Evolutionary conservation across 2,329 filamentous ascomycete genomes (phyloP).

Genomic region (Paecilomyces niveus): DNA sequence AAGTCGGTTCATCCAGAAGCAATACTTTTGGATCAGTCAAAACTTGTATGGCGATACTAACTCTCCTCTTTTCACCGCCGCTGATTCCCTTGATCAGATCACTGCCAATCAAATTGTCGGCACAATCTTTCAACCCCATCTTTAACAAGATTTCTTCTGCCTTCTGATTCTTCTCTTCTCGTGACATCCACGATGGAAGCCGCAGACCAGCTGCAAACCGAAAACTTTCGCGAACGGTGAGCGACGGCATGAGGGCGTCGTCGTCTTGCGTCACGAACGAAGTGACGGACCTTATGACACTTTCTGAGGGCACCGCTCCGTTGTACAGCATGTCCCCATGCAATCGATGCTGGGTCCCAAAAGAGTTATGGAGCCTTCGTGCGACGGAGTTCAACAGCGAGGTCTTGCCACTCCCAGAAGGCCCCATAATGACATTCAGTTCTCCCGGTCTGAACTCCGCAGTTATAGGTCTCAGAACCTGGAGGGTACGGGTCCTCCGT

Average conservation of each 20-base stretch:
- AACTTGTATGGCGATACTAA: conserved; percentile 71
- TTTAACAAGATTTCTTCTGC: conserved; percentile 67
- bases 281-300: conserved; percentile 63
- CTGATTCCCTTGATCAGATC: conserved; percentile 71
- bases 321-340: conserved; percentile 64
- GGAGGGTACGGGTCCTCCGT: conserved; percentile 30
- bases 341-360: conserved; percentile 55
- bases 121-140: conserved; percentile 72
- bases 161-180: conserved; percentile 57
- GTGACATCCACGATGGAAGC: conserved; percentile 63
- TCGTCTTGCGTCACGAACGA: conserved; percentile 76
- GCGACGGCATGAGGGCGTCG: conserved; percentile 63
- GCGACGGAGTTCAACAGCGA: conserved; percentile 69
- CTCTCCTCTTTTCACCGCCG: conserved; percentile 69
- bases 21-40: conserved; percentile 67
- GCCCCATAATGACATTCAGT: conserved; percentile 73
- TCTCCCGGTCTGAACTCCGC: conserved; percentile 61
- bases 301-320: conserved; percentile 57
- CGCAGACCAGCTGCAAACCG: conserved; percentile 64
- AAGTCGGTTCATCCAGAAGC: conserved; percentile 69
- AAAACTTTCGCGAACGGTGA: conserved; percentile 70
- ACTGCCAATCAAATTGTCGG: conserved; percentile 65
- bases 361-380: conserved; percentile 54
- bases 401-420: conserved; percentile 70
- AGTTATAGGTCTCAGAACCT: conserved; percentile 60